A percentile compares a stretch with the other conserved stretches of the same genome.
phyloP scores from a whole-genome alignment of 768 basidiomycete genomes.

The Lactarius sp. region DNA sequence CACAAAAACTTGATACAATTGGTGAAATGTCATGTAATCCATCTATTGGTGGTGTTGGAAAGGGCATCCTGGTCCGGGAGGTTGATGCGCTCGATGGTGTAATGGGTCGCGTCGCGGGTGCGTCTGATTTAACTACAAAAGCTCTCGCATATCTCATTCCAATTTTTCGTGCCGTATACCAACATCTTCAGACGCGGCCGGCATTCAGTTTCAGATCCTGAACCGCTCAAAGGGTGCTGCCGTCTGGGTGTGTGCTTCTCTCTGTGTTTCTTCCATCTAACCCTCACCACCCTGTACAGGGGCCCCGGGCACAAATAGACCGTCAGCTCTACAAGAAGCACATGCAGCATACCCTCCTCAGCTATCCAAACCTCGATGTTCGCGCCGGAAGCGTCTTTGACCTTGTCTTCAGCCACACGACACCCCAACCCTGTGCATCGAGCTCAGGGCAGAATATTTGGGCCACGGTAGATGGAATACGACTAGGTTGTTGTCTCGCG shows the following conservation, averaged over 20 bases:
- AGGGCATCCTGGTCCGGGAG: conserved; percentile 87
- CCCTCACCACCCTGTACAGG: conserved; percentile 42
- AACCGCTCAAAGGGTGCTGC: conserved; percentile 85
- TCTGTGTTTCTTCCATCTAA: background rate
- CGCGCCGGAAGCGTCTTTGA: conserved; percentile 75
- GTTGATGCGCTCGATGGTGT: conserved; percentile 88
- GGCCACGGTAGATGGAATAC: conserved; percentile 59
- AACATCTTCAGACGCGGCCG: conserved; percentile 64
- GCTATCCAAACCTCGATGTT: conserved; percentile 66
- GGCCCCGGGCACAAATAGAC: conserved; percentile 86
- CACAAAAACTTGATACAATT: conserved; percentile 75
- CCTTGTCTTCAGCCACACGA: conserved; percentile 55
- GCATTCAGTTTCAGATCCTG: conserved; percentile 83
- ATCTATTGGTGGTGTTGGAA: conserved; percentile 87
- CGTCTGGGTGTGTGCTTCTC: conserved; percentile 59
- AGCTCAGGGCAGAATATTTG: conserved; percentile 34
- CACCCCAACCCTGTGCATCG: conserved; percentile 28
- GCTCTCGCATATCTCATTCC: background rate
- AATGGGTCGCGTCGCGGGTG: conserved; percentile 79
- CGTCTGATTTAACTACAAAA: conserved; percentile 24
- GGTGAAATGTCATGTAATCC: conserved; percentile 90
- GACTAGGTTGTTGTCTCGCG: conserved; percentile 45
- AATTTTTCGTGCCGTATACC: background rate
- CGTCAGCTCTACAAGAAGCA: conserved; percentile 74
- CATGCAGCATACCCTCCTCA: conserved; percentile 66